phyloP scores from a whole-genome alignment of 345 rosid genomes.

The Eucalyptus curtisii region DNA sequence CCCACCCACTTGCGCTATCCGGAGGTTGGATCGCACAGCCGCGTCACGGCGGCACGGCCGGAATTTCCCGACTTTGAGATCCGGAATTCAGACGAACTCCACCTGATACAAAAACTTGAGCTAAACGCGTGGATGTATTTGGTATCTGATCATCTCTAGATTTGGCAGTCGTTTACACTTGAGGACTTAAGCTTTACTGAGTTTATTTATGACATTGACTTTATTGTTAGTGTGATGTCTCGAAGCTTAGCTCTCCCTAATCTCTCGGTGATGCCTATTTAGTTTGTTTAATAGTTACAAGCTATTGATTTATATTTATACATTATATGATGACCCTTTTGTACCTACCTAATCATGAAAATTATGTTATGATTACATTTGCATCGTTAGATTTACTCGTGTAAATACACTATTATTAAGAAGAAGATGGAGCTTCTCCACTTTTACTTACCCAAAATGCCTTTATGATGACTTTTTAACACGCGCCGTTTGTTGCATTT shows the following conservation, averaged over 20 bases:
- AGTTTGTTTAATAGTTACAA: not conserved
- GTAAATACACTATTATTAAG: not conserved
- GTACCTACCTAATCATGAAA: not conserved
- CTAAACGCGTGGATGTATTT: not conserved
- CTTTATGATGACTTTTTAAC: not conserved
- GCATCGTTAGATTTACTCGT: not conserved
- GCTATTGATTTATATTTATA: not conserved
- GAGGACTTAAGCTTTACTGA: not conserved
- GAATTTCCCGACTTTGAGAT: not conserved
- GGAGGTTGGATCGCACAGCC: not conserved
- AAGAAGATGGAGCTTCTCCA: not conserved
- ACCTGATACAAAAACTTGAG: rapidly evolving
- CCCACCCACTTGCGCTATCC: not conserved
- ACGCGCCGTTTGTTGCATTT: rapidly evolving
- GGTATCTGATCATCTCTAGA: not conserved
- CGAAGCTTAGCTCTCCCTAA: not conserved
- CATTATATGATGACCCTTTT: not conserved
- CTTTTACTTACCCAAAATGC: not conserved
- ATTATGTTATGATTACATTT: not conserved
- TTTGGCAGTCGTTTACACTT: not conserved
- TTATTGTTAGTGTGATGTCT: not conserved
- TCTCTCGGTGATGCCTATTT: not conserved
- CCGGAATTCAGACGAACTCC: not conserved
- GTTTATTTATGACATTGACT: not conserved
- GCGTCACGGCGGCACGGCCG: not conserved